A percentile compares a stretch with the other conserved stretches of the same genome.
Conservation (phyloP, 2,329 filamentous ascomycete species). For the Raffaelea arxii region DNA sequence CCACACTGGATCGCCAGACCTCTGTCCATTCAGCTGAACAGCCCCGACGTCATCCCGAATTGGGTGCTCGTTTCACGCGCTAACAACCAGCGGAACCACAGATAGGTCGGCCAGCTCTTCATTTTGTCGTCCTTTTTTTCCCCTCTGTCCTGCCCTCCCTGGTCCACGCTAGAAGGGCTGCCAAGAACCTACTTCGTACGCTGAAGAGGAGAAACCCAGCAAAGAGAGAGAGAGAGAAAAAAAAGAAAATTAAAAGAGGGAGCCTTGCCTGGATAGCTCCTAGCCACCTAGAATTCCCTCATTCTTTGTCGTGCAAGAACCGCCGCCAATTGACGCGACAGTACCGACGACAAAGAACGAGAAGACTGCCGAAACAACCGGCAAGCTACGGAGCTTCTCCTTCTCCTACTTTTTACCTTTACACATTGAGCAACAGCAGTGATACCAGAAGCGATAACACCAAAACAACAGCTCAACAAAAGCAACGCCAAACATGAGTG, state of each 20-base stretch:
- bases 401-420: no score
- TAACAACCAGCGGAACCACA: conserved; percentile 4
- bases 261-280: background rate
- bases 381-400: no score
- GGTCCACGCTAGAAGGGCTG: conserved; percentile 1
- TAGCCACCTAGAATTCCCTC: background rate
- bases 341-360: no score
- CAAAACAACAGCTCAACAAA: no score
- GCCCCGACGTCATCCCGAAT: conserved; percentile 10
- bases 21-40: background rate
- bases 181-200: background rate
- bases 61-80: conserved; percentile 3
- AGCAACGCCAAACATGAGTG: conserved; percentile 8
- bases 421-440: no score
- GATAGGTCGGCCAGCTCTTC: background rate
- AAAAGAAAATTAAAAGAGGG: conserved; percentile 1
- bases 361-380: no score
- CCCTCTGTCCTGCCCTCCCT: background rate
- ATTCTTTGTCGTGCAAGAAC: no score
- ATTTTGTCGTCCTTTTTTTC: background rate
- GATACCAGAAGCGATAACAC: no score
- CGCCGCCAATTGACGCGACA: no score
- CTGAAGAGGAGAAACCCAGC: no score
- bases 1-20: conserved; percentile 3
- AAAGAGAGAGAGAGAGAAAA: background rate